phyloP scores from a whole-genome alignment of 176 grass and related monocot genomes.

The Zea mays region Zm-B73-REFERENCE-NAM-5.0 NC_050097.1:31592001-31592500 shows the following conservation, averaged over 20 bases:
- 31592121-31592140: background rate
- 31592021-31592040: constrained; percentile 33
- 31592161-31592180: background rate
- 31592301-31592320: background rate
- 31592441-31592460: background rate
- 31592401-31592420: background rate
- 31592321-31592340: background rate
- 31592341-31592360: background rate
- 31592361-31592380: background rate
- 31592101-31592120: constrained; percentile 27
- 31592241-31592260: background rate
- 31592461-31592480: background rate
- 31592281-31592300: background rate
- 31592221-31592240: background rate
- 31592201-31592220: background rate
- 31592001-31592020: constrained; percentile 97
- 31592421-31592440: background rate
- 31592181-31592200: background rate
- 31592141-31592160: background rate
- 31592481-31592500: background rate
- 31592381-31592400: background rate
- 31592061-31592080: background rate
- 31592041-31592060: constrained; percentile 13
- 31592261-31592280: background rate
- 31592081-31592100: constrained; percentile 11